These are phyloP conservation scores for Candida smagusa DNA, from an alignment of 1,139 yeast genomes.

Conservation along the genomic window DNA sequence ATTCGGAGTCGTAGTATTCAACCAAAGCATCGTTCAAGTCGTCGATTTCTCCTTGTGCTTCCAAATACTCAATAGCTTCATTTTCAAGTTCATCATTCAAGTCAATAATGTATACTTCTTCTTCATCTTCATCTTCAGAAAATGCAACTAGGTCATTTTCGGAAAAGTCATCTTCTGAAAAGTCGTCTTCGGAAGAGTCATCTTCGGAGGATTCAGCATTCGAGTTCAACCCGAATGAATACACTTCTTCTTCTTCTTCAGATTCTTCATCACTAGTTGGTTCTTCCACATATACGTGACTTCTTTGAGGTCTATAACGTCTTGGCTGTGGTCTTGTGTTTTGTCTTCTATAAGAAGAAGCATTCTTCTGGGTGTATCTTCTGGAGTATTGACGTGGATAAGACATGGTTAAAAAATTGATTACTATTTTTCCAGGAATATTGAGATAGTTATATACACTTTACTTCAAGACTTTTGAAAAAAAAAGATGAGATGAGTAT, in stretches of 20 bases:
- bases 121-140: slow-evolving; percentile 12
- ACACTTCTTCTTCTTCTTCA: slow-evolving; percentile 13
- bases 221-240: slow-evolving; percentile 4
- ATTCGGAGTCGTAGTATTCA: slow-evolving; percentile 33
- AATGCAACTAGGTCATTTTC: slow-evolving; percentile 10
- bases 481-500: slow-evolving; percentile 2
- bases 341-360: slow-evolving; percentile 13
- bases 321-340: slow-evolving; percentile 12
- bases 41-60: slow-evolving; percentile 32
- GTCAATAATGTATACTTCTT: slow-evolving; percentile 23
- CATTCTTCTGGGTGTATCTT: slow-evolving; percentile 11
- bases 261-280: slow-evolving; percentile 26
- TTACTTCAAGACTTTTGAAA: neutral
- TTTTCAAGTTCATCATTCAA: slow-evolving; percentile 38
- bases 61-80: slow-evolving; percentile 33
- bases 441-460: neutral
- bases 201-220: slow-evolving; percentile 9
- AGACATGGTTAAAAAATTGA: slow-evolving; percentile 5
- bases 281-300: slow-evolving; percentile 40
- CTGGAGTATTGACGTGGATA: slow-evolving; percentile 11
- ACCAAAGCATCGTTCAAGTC: slow-evolving; percentile 43
- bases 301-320: slow-evolving; percentile 24
- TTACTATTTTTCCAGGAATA: no score
- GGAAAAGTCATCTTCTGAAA: slow-evolving; percentile 8
- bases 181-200: slow-evolving; percentile 9